Evolutionary conservation across 2,329 filamentous ascomycete genomes (phyloP).

Genomic region (Colletotrichum coccodes): DNA sequence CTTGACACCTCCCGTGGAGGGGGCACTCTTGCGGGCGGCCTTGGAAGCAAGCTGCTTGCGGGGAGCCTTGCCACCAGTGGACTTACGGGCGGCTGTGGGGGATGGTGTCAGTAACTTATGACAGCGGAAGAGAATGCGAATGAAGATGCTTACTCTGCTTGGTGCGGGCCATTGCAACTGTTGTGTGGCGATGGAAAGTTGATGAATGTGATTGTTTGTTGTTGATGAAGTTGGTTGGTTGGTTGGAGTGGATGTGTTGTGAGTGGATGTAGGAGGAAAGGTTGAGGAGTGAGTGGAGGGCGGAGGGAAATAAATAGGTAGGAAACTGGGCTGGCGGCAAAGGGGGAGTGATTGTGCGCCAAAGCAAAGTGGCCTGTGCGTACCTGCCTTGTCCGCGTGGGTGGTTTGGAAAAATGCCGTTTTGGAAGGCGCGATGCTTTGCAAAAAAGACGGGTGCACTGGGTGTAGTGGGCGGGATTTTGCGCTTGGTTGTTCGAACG

Average conservation of each 20-base stretch:
- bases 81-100: slow-evolving; percentile 68
- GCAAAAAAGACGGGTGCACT: slow-evolving; percentile 14
- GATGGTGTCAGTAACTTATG: not conserved
- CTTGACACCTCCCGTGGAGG: slow-evolving; percentile 97
- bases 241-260: slow-evolving; percentile 47
- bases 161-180: slow-evolving; percentile 68
- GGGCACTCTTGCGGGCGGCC: slow-evolving; percentile 97
- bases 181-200: slow-evolving; percentile 40
- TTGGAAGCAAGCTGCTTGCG: slow-evolving; percentile 99
- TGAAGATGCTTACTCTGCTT: slow-evolving; percentile 60
- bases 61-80: slow-evolving; percentile 81
- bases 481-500: slow-evolving; percentile 23
- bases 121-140: no score
- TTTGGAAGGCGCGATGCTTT: slow-evolving; percentile 25
- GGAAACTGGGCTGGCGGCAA: slow-evolving; percentile 43
- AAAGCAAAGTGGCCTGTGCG: slow-evolving; percentile 31
- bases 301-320: slow-evolving; percentile 41
- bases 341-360: slow-evolving; percentile 38
- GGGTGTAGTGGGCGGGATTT: slow-evolving; percentile 1
- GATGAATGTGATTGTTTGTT: slow-evolving; percentile 43
- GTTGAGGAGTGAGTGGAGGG: slow-evolving; percentile 36
- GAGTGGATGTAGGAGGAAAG: slow-evolving; percentile 51
- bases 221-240: slow-evolving; percentile 40
- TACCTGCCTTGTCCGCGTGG: not conserved
- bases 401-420: slow-evolving; percentile 17